phyloP scores from a whole-genome alignment of 2,329 filamentous ascomycete genomes.

The Apiospora phragmitis region DNA sequence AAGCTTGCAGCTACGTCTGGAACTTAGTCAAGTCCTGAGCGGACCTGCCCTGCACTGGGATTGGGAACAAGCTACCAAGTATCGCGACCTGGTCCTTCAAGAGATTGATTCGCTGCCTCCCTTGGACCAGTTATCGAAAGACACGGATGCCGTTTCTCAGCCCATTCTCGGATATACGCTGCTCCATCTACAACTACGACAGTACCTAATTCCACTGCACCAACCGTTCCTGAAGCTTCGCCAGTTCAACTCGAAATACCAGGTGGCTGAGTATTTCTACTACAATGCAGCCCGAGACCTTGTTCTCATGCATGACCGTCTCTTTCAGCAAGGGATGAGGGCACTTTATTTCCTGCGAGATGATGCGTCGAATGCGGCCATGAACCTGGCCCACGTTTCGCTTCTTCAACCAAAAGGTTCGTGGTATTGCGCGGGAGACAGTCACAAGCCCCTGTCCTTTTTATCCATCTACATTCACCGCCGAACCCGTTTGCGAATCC shows the following conservation, averaged over 20 bases:
- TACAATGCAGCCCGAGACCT: slow-evolving; percentile 64
- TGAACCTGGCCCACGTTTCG: slow-evolving; percentile 62
- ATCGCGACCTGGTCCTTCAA: slow-evolving; percentile 61
- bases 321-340: slow-evolving; percentile 59
- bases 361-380: slow-evolving; percentile 59
- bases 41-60: slow-evolving; percentile 56
- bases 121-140: slow-evolving; percentile 42
- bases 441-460: neutral
- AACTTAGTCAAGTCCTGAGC: slow-evolving; percentile 57
- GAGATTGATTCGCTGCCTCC: slow-evolving; percentile 61
- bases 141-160: slow-evolving; percentile 25
- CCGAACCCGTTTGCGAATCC: too few species aligned
- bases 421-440: neutral
- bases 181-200: slow-evolving; percentile 59
- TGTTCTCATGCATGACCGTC: slow-evolving; percentile 61
- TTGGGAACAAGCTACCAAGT: slow-evolving; percentile 62
- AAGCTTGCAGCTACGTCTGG: slow-evolving; percentile 56
- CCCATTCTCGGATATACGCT: slow-evolving; percentile 60
- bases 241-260: slow-evolving; percentile 60
- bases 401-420: slow-evolving; percentile 56
- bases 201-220: slow-evolving; percentile 63
- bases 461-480: neutral
- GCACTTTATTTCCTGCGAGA: slow-evolving; percentile 62
- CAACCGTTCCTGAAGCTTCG: slow-evolving; percentile 61
- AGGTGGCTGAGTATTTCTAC: slow-evolving; percentile 64